phyloP scores from a whole-genome alignment of 2,329 filamentous ascomycete genomes.

The Phialophora chinensis region DNA sequence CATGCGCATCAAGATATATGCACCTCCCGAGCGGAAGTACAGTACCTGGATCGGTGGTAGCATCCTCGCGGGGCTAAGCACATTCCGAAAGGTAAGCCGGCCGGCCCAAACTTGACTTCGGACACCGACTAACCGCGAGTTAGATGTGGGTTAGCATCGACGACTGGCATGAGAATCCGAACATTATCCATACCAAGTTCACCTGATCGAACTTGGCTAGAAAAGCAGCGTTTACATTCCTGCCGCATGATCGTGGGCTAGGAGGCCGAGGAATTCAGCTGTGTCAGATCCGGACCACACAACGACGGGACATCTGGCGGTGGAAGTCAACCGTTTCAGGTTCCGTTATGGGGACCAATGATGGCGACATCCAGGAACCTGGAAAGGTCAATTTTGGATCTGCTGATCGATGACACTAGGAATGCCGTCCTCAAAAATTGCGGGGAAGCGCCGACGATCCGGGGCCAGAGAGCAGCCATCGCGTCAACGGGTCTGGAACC shows the following conservation, averaged over 20 bases:
- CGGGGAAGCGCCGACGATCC: constrained; percentile 28
- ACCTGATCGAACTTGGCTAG: constrained; percentile 60
- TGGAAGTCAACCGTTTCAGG: constrained; percentile 16
- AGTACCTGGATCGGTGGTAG: constrained; percentile 99
- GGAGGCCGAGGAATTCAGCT: constrained; percentile 1
- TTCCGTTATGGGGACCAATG: constrained; percentile 6
- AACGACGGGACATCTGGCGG: constrained; percentile 17
- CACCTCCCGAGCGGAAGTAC: constrained; percentile 95
- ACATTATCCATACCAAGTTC: constrained; percentile 98
- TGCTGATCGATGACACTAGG: constrained; percentile 25
- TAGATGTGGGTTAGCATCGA: constrained; percentile 99
- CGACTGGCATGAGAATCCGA: constrained; percentile 99
- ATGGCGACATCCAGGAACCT: background rate
- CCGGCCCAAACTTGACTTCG: background rate
- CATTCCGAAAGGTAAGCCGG: constrained; percentile 86
- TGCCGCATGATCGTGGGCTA: background rate
- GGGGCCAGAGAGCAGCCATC: constrained; percentile 20
- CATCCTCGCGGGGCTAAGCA: constrained; percentile 94
- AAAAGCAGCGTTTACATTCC: background rate
- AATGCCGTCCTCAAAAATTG: constrained; percentile 10
- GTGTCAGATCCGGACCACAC: background rate
- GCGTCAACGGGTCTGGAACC: constrained; percentile 4
- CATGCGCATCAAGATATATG: constrained; percentile 99
- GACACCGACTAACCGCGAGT: constrained; percentile 10
- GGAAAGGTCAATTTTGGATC: constrained; percentile 12